A percentile compares a stretch with the other conserved stretches of the same genome.
phyloP scores from a whole-genome alignment of 306 rosid species.

The Castanea sativa region DNA sequence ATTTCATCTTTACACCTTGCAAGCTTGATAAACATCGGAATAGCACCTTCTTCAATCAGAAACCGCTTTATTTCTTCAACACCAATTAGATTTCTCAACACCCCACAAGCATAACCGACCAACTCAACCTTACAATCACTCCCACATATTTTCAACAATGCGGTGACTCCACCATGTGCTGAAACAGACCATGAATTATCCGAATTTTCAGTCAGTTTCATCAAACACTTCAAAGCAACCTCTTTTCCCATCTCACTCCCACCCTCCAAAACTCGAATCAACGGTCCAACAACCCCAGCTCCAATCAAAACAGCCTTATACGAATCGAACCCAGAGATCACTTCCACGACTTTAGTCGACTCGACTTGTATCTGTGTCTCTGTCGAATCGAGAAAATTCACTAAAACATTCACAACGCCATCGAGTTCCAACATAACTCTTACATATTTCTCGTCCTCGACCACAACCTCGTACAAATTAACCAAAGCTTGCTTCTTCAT shows the following conservation, averaged over 20 bases:
- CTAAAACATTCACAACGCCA: constrained; percentile 49
- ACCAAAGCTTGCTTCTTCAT: constrained; percentile 68
- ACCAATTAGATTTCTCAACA: constrained; percentile 59
- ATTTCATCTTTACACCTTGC: constrained; percentile 56
- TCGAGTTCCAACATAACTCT: constrained; percentile 51
- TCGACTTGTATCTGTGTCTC: constrained; percentile 64
- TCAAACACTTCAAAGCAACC: constrained; percentile 52
- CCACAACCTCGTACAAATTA: constrained; percentile 43
- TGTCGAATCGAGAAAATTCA: constrained; percentile 50
- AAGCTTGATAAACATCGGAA: constrained; percentile 51
- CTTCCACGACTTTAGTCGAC: constrained; percentile 50
- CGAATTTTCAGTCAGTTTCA: constrained; percentile 68
- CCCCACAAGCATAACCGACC: constrained; percentile 70
- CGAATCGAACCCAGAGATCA: constrained; percentile 55
- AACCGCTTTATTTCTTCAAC: constrained; percentile 83
- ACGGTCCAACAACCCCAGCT: constrained; percentile 59
- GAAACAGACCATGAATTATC: constrained; percentile 91
- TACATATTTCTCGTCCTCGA: constrained; percentile 72
- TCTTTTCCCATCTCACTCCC: constrained; percentile 57
- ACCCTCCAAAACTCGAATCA: constrained; percentile 71
- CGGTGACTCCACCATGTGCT: constrained; percentile 85
- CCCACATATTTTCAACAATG: constrained; percentile 62
- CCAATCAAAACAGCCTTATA: constrained; percentile 45
- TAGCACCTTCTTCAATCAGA: constrained; percentile 74
- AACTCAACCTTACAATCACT: constrained; percentile 44